Evolutionary conservation across 2,329 filamentous ascomycete species (phyloP), one percentile per base, ranked within the genome.

Genomic region (Fusarium humuli): DNA sequence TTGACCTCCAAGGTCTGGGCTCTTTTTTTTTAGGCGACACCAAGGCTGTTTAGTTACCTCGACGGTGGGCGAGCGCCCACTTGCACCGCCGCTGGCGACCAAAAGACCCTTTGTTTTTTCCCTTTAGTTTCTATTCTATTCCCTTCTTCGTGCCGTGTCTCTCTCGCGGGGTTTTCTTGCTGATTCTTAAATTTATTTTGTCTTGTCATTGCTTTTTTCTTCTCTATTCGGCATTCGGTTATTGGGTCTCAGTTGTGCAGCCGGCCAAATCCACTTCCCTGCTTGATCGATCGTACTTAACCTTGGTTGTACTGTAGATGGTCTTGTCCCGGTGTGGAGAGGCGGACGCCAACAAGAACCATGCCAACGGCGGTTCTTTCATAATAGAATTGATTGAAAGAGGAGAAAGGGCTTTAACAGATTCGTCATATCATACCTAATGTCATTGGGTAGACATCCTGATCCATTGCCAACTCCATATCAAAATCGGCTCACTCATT

Each of bases 81-180:
- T 65, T 60, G 68, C 68, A 63, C 63, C 68, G 68, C 68, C 64
- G 68, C 68, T 70, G 63, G 68, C 63, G 63, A 71, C 53, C 68
- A 71, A 71, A 70, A 62, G 68, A 71, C 64, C 68, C 68, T 66
- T 45, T 57, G 41, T 54, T 49, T 54, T 65, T 49, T 61, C 47
- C 49, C 29, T 61, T 47, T 46, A 37, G 34, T 48, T 57, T 56
- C 42, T 49, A 18, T 27, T 57, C 61, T 63, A 29, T 53, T 42
- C 34, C 29, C 23, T 40, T 54, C 50, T 58, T 61, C 34, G 42
- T 45, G 20, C 22, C 37, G 25, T 55, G 27, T 55, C 52, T 55
- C 20, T 30, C 8, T 65, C 61, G 54, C 22, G 30, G 50, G 57
- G 57, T 55, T 48, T 37, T 50, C 32, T 58, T 22, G 29, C 48